Evolutionary conservation across 2,329 filamentous ascomycete species (phyloP).

Genomic region (Thielaviopsis ethacetica): DNA sequence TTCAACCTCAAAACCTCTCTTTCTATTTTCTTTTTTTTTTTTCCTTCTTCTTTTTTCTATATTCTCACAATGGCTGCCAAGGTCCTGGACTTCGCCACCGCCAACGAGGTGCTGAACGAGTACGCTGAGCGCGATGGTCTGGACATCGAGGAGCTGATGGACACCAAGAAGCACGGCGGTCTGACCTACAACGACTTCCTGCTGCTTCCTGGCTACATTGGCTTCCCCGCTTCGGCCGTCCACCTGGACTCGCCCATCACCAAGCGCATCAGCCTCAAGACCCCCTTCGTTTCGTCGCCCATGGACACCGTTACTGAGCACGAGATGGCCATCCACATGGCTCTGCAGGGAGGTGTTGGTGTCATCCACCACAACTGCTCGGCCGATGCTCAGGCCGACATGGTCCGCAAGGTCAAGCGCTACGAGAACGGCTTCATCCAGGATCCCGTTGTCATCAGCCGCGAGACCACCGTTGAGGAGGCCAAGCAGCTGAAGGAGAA

Average conservation of each 20-base stretch:
- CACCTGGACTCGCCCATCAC: conserved; percentile 80
- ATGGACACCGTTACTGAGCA: conserved; percentile 99
- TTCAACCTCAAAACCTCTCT: conserved; percentile 27
- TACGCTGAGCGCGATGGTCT: conserved; percentile 76
- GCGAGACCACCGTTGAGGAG: conserved; percentile 75
- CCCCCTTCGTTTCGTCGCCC: conserved; percentile 89
- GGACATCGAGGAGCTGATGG: conserved; percentile 68
- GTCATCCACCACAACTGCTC: conserved; percentile 99
- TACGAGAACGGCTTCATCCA: conserved; percentile 99
- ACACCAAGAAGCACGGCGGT: conserved; percentile 82
- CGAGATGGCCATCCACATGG: conserved; percentile 98
- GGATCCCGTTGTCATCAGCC: conserved; percentile 83
- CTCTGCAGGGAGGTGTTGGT: conserved; percentile 71
- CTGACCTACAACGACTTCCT: conserved; percentile 99
- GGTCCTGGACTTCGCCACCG: conserved; percentile 57
- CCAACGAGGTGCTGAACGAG: conserved; percentile 65
- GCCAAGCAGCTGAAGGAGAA: conserved; percentile 87
- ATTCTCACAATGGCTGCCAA: conserved; percentile 46
- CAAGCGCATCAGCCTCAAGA: conserved; percentile 90
- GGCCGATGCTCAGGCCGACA: conserved; percentile 91
- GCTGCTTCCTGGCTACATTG: conserved; percentile 90
- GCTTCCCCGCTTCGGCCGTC: conserved; percentile 85
- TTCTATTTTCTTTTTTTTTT: conserved; percentile 15
- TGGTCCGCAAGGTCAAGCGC: conserved; percentile 98
- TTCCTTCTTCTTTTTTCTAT: conserved; percentile 18